Conservation (phyloP, 2,329 filamentous ascomycete genomes). For the Aspergillus oerlinghausenensis region DNA sequence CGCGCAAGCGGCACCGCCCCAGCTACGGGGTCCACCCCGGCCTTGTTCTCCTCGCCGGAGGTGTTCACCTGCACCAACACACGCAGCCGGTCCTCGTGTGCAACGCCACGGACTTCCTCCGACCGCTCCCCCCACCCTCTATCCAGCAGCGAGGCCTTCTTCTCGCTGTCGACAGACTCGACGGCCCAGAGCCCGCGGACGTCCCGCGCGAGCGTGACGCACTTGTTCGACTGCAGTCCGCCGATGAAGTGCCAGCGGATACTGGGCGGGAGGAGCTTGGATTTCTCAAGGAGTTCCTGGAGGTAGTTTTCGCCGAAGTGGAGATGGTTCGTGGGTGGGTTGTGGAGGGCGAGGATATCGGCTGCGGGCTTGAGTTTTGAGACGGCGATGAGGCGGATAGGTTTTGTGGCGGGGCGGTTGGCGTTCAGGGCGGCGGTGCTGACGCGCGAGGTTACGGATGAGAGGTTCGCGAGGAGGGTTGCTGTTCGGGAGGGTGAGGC, state of each 20-base stretch:
- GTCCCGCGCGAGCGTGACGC: slow-evolving; percentile 73
- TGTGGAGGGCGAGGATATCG: slow-evolving; percentile 81
- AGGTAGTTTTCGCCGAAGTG: slow-evolving; percentile 98
- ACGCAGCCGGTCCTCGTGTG: slow-evolving; percentile 48
- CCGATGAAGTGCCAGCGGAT: slow-evolving; percentile 98
- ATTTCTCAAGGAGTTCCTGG: slow-evolving; percentile 84
- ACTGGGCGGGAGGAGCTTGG: slow-evolving; percentile 64
- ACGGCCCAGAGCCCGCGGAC: slow-evolving; percentile 89
- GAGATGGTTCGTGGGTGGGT: slow-evolving; percentile 53
- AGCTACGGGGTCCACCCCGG: slow-evolving; percentile 65
- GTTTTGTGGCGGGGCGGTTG: slow-evolving; percentile 15
- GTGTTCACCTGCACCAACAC: slow-evolving; percentile 96
- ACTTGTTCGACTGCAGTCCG: slow-evolving; percentile 88
- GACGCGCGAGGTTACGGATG: slow-evolving; percentile 56
- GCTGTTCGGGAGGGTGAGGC: slow-evolving; percentile 55
- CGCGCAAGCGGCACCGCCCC: slow-evolving; percentile 61
- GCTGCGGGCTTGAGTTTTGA: slow-evolving; percentile 93
- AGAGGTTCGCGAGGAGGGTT: slow-evolving; percentile 59
- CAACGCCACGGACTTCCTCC: slow-evolving; percentile 31
- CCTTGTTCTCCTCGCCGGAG: slow-evolving; percentile 80
- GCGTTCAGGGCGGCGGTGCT: slow-evolving; percentile 42
- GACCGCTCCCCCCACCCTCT: slow-evolving; percentile 61
- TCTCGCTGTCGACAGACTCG: slow-evolving; percentile 79
- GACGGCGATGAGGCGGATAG: slow-evolving; percentile 75
- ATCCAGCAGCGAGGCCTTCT: slow-evolving; percentile 81